A percentile compares a stretch with the other conserved stretches of the same genome.
Conservation (phyloP, 1,284 basidiomycete genomes). For the Stereum hirsutum region DNA sequence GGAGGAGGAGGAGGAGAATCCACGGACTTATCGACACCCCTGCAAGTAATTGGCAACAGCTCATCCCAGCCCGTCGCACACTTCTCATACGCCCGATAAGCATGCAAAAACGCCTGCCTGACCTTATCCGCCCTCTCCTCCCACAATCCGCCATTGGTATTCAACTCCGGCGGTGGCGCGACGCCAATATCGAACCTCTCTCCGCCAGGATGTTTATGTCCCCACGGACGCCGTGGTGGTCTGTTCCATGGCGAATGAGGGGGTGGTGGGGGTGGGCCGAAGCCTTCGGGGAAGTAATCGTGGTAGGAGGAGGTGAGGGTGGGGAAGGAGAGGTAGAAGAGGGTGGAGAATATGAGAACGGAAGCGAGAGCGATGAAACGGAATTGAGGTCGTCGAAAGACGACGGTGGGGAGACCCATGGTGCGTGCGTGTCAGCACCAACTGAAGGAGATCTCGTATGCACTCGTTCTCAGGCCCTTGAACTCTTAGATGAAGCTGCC, state of each 20-base stretch:
- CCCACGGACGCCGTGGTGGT: too few relatives aligned
- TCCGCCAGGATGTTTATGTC: neutral
- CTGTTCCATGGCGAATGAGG: neutral
- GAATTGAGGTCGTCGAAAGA: constrained; percentile 5
- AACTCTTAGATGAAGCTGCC: too few relatives aligned
- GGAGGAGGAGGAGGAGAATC: too few relatives aligned
- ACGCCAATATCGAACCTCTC: neutral
- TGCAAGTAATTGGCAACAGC: constrained; percentile 33
- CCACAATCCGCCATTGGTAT: constrained; percentile 4
- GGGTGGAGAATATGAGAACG: neutral
- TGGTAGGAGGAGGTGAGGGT: neutral
- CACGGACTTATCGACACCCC: constrained; percentile 21
- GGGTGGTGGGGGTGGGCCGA: neutral
- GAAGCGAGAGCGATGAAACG: constrained; percentile 3
- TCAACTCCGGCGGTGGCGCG: neutral
- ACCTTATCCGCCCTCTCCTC: constrained; percentile 29
- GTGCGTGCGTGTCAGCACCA: neutral
- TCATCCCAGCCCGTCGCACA: constrained; percentile 53
- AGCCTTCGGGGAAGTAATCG: neutral
- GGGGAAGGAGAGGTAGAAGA: constrained; percentile 5
- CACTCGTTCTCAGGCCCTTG: too few relatives aligned
- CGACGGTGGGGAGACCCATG: neutral
- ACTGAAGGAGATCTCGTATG: neutral
- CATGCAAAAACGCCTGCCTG: constrained; percentile 45
- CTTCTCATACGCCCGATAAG: constrained; percentile 42